Percentiles rank a stretch among this genome's conserved stretches.
Evolutionary conservation across 345 rosid genomes (phyloP).

Genomic region (Limnanthes douglasii): DNA sequence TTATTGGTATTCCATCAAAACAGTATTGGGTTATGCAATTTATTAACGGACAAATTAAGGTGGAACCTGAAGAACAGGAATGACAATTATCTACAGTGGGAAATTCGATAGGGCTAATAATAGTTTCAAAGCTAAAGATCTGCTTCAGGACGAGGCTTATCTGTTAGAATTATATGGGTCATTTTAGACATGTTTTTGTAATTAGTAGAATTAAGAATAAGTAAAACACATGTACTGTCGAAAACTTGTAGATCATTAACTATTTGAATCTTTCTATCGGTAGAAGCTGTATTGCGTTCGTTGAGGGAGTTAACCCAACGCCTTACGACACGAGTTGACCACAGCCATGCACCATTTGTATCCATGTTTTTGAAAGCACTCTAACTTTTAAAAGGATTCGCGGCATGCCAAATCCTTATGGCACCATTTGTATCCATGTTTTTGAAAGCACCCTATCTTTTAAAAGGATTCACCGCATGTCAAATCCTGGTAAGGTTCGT

Average conservation of each 20-base stretch:
- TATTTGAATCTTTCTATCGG: neutral
- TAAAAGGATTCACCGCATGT: neutral
- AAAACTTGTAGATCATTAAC: neutral
- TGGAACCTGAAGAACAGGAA: no score
- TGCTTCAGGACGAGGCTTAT: no score
- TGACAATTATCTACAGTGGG: no score
- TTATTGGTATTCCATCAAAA: no score
- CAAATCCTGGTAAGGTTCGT: neutral
- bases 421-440: neutral
- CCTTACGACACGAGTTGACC: neutral
- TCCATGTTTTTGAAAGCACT: neutral
- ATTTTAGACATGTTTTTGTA: no score
- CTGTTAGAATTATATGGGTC: no score
- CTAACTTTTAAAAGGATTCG: neutral
- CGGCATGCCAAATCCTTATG: neutral
- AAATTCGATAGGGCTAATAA: no score
- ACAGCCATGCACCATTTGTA: slow-evolving; percentile 1
- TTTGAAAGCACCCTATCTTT: neutral
- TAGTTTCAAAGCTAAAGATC: no score
- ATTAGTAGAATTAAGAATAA: no score
- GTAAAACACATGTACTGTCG: neutral
- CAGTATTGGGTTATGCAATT: no score
- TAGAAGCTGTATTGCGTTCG: neutral
- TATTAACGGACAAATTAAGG: no score
- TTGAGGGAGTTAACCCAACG: slow-evolving; percentile 4